phyloP scores from a whole-genome alignment of 2,329 filamentous ascomycete species.

The Penicillium glabrum region DNA sequence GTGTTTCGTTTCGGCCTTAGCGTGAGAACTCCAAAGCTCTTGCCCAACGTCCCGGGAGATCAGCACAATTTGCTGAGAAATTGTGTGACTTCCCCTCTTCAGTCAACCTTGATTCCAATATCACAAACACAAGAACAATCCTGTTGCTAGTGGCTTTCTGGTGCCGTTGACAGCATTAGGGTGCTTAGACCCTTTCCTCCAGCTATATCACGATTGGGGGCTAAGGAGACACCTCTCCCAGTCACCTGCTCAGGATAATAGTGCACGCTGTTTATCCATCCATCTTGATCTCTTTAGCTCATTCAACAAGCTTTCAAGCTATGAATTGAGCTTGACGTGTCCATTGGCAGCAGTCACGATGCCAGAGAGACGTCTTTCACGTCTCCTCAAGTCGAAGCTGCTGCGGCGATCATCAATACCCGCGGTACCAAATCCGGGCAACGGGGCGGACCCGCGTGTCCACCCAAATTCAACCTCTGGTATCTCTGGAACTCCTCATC shows the following conservation, averaged over 20 bases:
- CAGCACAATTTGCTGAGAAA: background rate
- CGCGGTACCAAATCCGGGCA: conserved; percentile 26
- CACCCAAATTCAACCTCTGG: conserved; percentile 18
- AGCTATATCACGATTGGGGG: background rate
- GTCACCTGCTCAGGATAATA: background rate
- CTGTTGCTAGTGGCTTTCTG: background rate
- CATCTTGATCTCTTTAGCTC: background rate
- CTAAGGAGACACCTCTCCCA: background rate
- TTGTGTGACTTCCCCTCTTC: conserved; percentile 2
- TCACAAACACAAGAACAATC: background rate
- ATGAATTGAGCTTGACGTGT: background rate
- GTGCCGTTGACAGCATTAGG: background rate
- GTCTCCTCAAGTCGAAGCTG: conserved; percentile 37
- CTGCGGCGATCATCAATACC: conserved; percentile 38
- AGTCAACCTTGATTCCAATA: background rate
- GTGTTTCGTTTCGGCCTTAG: conserved; percentile 4
- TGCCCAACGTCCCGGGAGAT: conserved; percentile 9
- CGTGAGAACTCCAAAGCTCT: background rate
- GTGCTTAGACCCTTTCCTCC: background rate
- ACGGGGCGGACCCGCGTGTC: conserved; percentile 26
- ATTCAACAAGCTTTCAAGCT: background rate
- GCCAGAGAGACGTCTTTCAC: conserved; percentile 35
- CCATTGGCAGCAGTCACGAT: conserved; percentile 19
- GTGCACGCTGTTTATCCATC: background rate
- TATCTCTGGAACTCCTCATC: conserved; percentile 17